Evolutionary conservation across 2,329 filamentous ascomycete species (phyloP).

Genomic region (Fusarium tupiense): DNA sequence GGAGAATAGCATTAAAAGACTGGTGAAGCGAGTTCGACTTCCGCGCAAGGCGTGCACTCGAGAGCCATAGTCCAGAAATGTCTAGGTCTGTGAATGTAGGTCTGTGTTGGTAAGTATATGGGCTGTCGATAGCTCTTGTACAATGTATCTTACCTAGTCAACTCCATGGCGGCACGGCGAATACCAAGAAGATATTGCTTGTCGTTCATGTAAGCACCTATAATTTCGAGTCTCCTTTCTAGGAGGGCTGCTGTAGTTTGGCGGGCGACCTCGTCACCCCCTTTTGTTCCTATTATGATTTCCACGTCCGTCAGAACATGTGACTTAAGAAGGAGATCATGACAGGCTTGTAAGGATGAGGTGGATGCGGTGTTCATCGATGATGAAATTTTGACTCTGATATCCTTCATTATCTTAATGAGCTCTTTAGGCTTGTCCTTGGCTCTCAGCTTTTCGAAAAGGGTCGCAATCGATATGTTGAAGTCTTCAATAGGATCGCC

Average conservation of each 20-base stretch:
- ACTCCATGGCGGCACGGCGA: conserved; percentile 85
- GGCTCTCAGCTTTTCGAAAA: conserved; percentile 69
- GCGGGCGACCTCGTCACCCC: conserved; percentile 54
- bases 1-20: conserved; percentile 92
- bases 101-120: conserved; percentile 45
- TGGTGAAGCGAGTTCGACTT: conserved; percentile 86
- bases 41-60: conserved; percentile 84
- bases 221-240: conserved; percentile 81
- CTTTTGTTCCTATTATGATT: conserved; percentile 67
- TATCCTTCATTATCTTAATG: conserved; percentile 63
- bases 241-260: conserved; percentile 55
- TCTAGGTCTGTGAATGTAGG: conserved; percentile 74
- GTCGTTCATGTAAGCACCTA: conserved; percentile 89
- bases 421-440: conserved; percentile 63
- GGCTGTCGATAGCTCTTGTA: background rate
- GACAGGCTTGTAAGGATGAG: conserved; percentile 82
- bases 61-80: conserved; percentile 85
- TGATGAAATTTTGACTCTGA: conserved; percentile 76
- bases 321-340: conserved; percentile 84
- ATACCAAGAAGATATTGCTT: conserved; percentile 94
- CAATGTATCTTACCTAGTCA: conserved; percentile 67
- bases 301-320: conserved; percentile 91
- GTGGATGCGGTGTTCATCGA: conserved; percentile 81
- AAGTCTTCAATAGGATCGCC: conserved; percentile 70
- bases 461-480: conserved; percentile 77